Evolutionary conservation across 306 rosid species (phyloP).

Genomic region (Inga laurina): DNA sequence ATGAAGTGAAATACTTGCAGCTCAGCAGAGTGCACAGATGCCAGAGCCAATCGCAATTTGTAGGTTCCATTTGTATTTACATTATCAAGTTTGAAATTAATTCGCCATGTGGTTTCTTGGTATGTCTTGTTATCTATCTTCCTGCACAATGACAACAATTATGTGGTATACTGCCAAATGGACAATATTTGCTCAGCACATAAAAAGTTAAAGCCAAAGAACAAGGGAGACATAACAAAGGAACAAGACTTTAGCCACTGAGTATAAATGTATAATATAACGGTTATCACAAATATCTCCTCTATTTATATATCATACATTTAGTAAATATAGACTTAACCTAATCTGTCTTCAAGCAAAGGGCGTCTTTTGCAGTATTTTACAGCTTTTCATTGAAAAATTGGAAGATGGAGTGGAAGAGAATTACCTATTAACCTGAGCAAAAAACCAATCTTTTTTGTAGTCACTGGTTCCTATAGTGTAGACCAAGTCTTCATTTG

Average conservation of each 20-base stretch:
- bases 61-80: slow-evolving; percentile 41
- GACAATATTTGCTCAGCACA: not conserved
- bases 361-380: not conserved
- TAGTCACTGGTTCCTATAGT: slow-evolving; percentile 57
- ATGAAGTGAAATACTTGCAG: slow-evolving; percentile 46
- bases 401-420: not conserved
- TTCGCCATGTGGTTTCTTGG: slow-evolving; percentile 76
- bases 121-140: slow-evolving; percentile 56
- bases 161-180: not conserved
- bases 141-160: slow-evolving; percentile 34
- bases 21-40: slow-evolving; percentile 62
- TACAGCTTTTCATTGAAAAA: not conserved
- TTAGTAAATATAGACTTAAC: too few relatives aligned
- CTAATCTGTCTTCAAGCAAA: not conserved
- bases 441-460: slow-evolving; percentile 75
- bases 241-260: not conserved
- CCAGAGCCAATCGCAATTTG: slow-evolving; percentile 69
- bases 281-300: not conserved
- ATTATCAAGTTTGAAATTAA: slow-evolving; percentile 56
- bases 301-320: not conserved
- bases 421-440: slow-evolving; percentile 76
- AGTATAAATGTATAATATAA: not conserved
- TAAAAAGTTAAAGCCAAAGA: not conserved
- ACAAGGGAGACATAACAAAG: not conserved
- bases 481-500: slow-evolving; percentile 58